These are phyloP conservation scores for Dentipellis fragilis DNA, from an alignment of 768 basidiomycete species.

Conservation along the genomic window DNA sequence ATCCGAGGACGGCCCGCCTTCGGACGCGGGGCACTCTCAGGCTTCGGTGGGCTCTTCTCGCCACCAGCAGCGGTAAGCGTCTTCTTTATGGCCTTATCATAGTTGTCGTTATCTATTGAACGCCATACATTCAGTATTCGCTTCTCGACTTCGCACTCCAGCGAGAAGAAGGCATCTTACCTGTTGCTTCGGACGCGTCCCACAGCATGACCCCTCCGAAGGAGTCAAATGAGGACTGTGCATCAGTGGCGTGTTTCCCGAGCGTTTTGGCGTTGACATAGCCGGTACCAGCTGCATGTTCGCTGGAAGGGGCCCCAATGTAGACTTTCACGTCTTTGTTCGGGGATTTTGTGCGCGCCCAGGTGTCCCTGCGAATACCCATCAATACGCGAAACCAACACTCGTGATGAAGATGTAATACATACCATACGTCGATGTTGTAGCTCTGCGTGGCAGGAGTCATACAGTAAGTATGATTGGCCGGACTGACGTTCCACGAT, in stretches of 20 bases:
- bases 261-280: slow-evolving; percentile 42
- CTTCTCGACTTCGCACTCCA: too few relatives aligned
- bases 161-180: slow-evolving; percentile 1
- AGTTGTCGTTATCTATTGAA: not conserved
- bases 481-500: slow-evolving; percentile 2
- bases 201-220: slow-evolving; percentile 53
- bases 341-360: slow-evolving; percentile 49
- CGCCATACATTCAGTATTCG: too few relatives aligned
- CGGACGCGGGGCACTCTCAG: not conserved
- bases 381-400: not conserved
- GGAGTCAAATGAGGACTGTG: slow-evolving; percentile 48
- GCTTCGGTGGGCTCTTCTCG: too few relatives aligned
- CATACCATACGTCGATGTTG: slow-evolving; percentile 45
- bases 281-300: slow-evolving; percentile 47
- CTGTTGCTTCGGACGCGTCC: slow-evolving; percentile 24
- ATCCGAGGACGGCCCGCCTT: not conserved
- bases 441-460: slow-evolving; percentile 27
- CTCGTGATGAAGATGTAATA: not conserved
- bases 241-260: slow-evolving; percentile 34
- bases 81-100: not conserved
- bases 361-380: slow-evolving; percentile 40
- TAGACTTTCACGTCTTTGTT: slow-evolving; percentile 56
- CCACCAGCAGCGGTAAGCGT: not conserved
- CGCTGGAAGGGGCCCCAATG: slow-evolving; percentile 53
- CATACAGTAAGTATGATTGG: not conserved